Percentiles rank a stretch among this genome's conserved stretches.
These are phyloP conservation scores for Suillus subaureus DNA, from an alignment of 768 basidiomycete species.

Conservation along the genomic window DNA sequence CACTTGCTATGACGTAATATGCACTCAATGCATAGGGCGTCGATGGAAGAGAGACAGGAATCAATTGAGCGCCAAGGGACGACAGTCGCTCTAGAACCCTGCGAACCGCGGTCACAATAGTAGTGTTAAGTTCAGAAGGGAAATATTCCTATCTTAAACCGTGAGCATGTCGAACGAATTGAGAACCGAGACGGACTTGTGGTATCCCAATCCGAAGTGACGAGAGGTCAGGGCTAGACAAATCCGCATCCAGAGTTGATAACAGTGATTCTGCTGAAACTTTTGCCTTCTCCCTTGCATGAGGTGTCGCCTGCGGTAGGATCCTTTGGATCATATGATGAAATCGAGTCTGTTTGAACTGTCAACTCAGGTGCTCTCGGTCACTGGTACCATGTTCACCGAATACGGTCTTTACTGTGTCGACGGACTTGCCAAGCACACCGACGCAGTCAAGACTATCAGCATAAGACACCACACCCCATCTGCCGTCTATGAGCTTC, in stretches of 20 bases:
- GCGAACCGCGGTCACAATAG: conserved; percentile 49
- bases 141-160: conserved; percentile 67
- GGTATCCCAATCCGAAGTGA: conserved; percentile 78
- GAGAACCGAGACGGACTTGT: conserved; percentile 44
- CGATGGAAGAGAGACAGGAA: conserved; percentile 73
- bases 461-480: conserved; percentile 91
- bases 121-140: conserved; percentile 59
- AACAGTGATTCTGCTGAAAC: conserved; percentile 22
- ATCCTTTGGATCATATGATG: conserved; percentile 64
- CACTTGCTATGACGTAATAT: conserved; percentile 95
- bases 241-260: not conserved
- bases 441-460: conserved; percentile 97
- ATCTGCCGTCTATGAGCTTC: conserved; percentile 45
- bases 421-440: conserved; percentile 61
- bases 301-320: conserved; percentile 65
- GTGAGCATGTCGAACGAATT: not conserved
- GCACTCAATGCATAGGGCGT: conserved; percentile 80
- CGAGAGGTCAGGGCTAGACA: conserved; percentile 32
- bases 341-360: conserved; percentile 32
- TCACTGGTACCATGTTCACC: conserved; percentile 45
- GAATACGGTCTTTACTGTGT: conserved; percentile 56
- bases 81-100: conserved; percentile 43
- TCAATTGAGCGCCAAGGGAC: conserved; percentile 62
- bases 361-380: not conserved
- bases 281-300: conserved; percentile 40